Conservation (phyloP, 164 flowering plant genomes). For the Sedum album region DNA sequence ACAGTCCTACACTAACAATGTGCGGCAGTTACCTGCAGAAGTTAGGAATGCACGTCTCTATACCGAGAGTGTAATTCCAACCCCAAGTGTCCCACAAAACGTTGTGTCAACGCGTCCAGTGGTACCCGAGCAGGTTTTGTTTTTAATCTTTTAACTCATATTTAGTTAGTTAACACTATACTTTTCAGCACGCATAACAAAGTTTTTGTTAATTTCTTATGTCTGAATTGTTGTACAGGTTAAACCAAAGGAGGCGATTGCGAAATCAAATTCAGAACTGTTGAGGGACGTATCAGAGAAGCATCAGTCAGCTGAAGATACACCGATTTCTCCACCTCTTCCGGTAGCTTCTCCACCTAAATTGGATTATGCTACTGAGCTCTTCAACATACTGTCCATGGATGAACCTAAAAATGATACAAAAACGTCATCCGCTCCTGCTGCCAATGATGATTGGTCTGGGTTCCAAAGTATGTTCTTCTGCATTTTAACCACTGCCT, state of each 20-base stretch:
- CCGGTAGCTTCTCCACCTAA: slow-evolving; percentile 17
- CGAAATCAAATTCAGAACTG: slow-evolving; percentile 13
- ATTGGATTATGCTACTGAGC: slow-evolving; percentile 32
- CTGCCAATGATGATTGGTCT: slow-evolving; percentile 5
- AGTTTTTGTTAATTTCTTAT: neutral
- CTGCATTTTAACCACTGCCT: neutral
- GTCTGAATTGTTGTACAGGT: slow-evolving; percentile 14
- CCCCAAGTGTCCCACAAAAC: slow-evolving; percentile 8
- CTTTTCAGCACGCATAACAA: neutral
- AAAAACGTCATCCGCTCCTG: slow-evolving; percentile 12
- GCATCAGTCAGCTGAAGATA: slow-evolving; percentile 8
- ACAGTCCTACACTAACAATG: slow-evolving; percentile 6
- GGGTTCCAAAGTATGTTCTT: slow-evolving; percentile 20
- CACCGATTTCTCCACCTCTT: neutral
- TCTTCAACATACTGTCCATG: slow-evolving; percentile 25
- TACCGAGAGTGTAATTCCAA: slow-evolving; percentile 1
- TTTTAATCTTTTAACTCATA: neutral
- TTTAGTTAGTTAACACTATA: neutral
- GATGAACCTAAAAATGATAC: slow-evolving; percentile 19
- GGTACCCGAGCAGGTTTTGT: slow-evolving; percentile 17
- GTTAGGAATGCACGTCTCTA: slow-evolving; percentile 12
- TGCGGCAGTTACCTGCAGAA: slow-evolving; percentile 15
- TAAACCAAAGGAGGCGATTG: slow-evolving; percentile 11
- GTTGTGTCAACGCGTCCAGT: slow-evolving; percentile 10
- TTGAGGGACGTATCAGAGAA: slow-evolving; percentile 11